phyloP scores from a whole-genome alignment of 352 stramenopile genomes.

The Pythium monospermum region DNA sequence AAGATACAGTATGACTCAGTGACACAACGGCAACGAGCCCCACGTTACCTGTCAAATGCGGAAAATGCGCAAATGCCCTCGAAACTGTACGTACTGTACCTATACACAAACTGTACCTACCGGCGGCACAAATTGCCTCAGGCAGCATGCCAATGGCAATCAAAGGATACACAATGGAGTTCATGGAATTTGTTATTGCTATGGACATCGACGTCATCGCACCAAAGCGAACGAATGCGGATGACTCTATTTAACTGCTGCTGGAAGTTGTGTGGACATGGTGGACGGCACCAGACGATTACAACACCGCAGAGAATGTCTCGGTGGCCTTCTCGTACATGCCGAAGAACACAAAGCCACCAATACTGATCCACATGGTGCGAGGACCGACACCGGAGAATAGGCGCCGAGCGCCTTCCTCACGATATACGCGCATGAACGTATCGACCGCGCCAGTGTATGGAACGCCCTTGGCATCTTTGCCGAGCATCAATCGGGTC shows the following conservation, averaged over 20 bases:
- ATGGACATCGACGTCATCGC: constrained; percentile 12
- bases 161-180: constrained; percentile 2
- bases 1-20: constrained; percentile 2
- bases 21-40: neutral
- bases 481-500: constrained; percentile 97
- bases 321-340: constrained; percentile 94
- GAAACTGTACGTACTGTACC: too few relatives aligned
- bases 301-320: constrained; percentile 58
- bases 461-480: constrained; percentile 88
- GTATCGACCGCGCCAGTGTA: constrained; percentile 92
- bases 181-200: constrained; percentile 8
- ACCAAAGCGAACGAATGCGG: constrained; percentile 9
- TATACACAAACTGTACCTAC: too few relatives aligned
- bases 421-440: constrained; percentile 83
- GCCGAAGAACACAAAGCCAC: constrained; percentile 99
- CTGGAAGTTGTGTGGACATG: too few relatives aligned
- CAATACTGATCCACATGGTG: constrained; percentile 99
- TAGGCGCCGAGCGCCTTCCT: constrained; percentile 90
- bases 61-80: neutral
- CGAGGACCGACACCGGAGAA: constrained; percentile 94
- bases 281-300: constrained; percentile 3
- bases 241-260: neutral
- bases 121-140: too few relatives aligned
- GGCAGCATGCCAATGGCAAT: too few relatives aligned
- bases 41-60: neutral